Evolutionary conservation across 2,329 filamentous ascomycete genomes (phyloP).

Genomic region (Arachnomyces sp.): DNA sequence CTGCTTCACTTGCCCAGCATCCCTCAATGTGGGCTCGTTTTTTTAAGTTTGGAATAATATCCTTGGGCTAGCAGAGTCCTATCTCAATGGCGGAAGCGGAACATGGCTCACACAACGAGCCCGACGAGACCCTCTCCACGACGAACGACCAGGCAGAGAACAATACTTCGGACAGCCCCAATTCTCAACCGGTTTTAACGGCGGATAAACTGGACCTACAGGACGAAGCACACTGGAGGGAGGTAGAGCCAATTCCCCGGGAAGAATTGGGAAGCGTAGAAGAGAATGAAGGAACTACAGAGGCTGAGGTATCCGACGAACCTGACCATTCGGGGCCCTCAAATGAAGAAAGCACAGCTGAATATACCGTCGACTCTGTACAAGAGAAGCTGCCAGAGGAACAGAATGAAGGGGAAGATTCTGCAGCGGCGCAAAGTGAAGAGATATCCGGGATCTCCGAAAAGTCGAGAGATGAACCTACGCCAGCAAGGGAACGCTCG

Average conservation of each 20-base stretch:
- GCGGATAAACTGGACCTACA: slow-evolving; percentile 26
- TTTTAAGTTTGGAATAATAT: slow-evolving; percentile 17
- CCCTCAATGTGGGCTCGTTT: slow-evolving; percentile 21
- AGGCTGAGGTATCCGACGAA: slow-evolving; percentile 16
- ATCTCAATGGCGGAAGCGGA: slow-evolving; percentile 37
- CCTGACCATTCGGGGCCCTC: slow-evolving; percentile 11
- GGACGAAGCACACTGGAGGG: slow-evolving; percentile 22
- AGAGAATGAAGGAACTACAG: slow-evolving; percentile 16
- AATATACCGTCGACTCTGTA: slow-evolving; percentile 6
- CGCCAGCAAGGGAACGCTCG: slow-evolving; percentile 37
- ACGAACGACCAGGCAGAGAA: slow-evolving; percentile 21
- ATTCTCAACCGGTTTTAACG: slow-evolving; percentile 19
- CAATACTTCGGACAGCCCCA: slow-evolving; percentile 20
- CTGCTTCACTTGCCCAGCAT: slow-evolving; percentile 13
- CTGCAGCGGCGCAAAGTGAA: slow-evolving; percentile 11
- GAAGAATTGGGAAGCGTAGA: slow-evolving; percentile 8
- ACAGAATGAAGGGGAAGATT: not conserved
- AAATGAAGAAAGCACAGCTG: slow-evolving; percentile 14
- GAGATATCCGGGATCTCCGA: not conserved
- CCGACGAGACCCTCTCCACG: slow-evolving; percentile 18
- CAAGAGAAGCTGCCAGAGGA: too few relatives aligned
- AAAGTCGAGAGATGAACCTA: slow-evolving; percentile 12
- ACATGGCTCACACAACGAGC: slow-evolving; percentile 26
- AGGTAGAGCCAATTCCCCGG: slow-evolving; percentile 9
- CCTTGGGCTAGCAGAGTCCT: slow-evolving; percentile 30